phyloP scores from a whole-genome alignment of 768 basidiomycete genomes.

The Podaxis mareebaensis region DNA sequence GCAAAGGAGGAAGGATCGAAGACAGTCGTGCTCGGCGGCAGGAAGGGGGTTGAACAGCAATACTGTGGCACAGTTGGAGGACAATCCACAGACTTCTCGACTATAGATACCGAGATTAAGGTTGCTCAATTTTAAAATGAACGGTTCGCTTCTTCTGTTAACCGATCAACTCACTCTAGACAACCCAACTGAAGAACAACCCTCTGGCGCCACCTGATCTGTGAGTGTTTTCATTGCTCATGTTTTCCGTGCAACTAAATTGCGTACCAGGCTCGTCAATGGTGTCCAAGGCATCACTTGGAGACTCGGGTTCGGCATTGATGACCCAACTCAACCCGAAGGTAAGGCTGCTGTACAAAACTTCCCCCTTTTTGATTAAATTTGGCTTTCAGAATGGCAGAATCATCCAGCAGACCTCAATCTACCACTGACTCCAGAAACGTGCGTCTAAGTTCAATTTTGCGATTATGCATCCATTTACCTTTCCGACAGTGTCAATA shows the following conservation, averaged over 20 bases:
- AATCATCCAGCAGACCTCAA: constrained; percentile 55
- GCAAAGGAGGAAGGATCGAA: constrained; percentile 55
- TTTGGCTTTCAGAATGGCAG: constrained; percentile 52
- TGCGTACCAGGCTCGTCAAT: constrained; percentile 45
- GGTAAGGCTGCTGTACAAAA: constrained; percentile 34
- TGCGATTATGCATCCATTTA: background rate
- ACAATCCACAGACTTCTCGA: constrained; percentile 59
- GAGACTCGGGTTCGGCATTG: constrained; percentile 59
- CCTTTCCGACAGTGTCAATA: constrained; percentile 46
- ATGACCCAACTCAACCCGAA: constrained; percentile 55
- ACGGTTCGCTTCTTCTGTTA: background rate
- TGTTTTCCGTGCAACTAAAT: background rate
- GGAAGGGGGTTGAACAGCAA: constrained; percentile 48
- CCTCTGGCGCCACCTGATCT: constrained; percentile 63
- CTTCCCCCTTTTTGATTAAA: background rate
- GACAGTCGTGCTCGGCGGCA: constrained; percentile 58
- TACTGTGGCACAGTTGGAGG: constrained; percentile 67
- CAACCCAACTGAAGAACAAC: constrained; percentile 53
- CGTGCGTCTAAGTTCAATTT: constrained; percentile 35
- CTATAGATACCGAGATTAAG: constrained; percentile 64
- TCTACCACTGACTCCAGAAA: constrained; percentile 47
- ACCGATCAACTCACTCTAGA: constrained; percentile 29
- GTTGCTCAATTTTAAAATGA: constrained; percentile 21
- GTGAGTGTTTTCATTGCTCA: constrained; percentile 32
- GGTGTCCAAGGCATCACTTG: constrained; percentile 65